These are phyloP conservation scores for Lachnellula suecica DNA, from an alignment of 2,329 filamentous ascomycete species.

Conservation along the genomic window DNA sequence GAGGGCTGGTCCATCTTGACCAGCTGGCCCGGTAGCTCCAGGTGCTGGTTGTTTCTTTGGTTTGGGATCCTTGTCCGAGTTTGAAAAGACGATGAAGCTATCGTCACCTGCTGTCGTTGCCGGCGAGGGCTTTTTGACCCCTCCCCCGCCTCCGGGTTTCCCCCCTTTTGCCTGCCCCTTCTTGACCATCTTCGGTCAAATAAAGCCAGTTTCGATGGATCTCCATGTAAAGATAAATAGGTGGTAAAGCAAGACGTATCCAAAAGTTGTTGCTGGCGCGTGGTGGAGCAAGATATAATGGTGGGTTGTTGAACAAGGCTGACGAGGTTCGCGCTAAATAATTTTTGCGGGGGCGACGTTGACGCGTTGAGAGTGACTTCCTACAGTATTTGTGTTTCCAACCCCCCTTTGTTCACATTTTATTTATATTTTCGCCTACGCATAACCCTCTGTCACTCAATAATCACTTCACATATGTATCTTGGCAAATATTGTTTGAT, in stretches of 20 bases:
- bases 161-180: conserved; percentile 33
- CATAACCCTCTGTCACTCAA: no score
- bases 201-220: background rate
- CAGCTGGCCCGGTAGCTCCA: conserved; percentile 11
- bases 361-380: no score
- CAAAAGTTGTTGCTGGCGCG: background rate
- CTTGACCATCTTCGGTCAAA: conserved; percentile 33
- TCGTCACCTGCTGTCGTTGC: conserved; percentile 39
- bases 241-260: background rate
- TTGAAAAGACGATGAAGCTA: conserved; percentile 57
- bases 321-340: background rate
- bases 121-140: conserved; percentile 27
- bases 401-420: no score
- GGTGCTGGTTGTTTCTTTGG: conserved; percentile 24
- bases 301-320: background rate
- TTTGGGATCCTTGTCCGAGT: conserved; percentile 52
- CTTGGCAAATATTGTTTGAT: no score
- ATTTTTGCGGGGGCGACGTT: no score
- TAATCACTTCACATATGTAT: no score
- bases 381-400: no score
- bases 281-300: background rate
- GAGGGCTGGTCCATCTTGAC: conserved; percentile 26
- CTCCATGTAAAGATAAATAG: conserved; percentile 16
- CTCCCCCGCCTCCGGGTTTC: conserved; percentile 31
- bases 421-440: no score